Percentiles rank a stretch among this genome's conserved stretches.
Conservation (phyloP, 345 rosid genomes). For the Euphorbia pulcherrima region DNA sequence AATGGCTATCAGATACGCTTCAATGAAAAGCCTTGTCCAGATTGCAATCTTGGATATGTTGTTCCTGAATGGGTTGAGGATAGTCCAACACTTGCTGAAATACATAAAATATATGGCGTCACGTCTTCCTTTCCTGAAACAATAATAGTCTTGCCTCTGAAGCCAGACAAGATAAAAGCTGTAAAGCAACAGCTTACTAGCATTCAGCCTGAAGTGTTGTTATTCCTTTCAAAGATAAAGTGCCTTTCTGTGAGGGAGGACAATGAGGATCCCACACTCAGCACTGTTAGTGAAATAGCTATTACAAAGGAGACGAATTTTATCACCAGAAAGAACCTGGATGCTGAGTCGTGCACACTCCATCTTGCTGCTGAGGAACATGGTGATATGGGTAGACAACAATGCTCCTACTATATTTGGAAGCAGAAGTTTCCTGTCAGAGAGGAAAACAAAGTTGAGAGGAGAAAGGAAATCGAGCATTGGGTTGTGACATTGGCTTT, state of each 20-base stretch:
- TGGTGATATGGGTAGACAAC: slow-evolving; percentile 16
- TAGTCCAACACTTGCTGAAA: slow-evolving; percentile 40
- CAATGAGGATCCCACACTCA: slow-evolving; percentile 36
- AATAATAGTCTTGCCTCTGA: slow-evolving; percentile 54
- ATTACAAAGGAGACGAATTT: slow-evolving; percentile 51
- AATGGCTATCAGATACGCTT: slow-evolving; percentile 52
- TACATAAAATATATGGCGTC: slow-evolving; percentile 48
- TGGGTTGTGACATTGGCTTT: slow-evolving; percentile 72
- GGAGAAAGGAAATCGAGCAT: slow-evolving; percentile 64
- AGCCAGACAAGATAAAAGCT: slow-evolving; percentile 52
- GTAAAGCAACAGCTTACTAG: slow-evolving; percentile 66
- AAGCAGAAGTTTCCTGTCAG: slow-evolving; percentile 64
- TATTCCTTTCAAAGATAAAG: slow-evolving; percentile 63
- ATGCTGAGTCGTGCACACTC: slow-evolving; percentile 64
- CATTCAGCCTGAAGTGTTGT: slow-evolving; percentile 61
- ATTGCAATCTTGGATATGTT: slow-evolving; percentile 60
- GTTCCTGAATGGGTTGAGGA: slow-evolving; percentile 82
- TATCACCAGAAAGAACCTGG: slow-evolving; percentile 56
- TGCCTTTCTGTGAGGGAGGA: slow-evolving; percentile 59
- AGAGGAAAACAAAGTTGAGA: slow-evolving; percentile 48
- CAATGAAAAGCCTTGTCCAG: slow-evolving; percentile 55
- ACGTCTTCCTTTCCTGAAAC: slow-evolving; percentile 51
- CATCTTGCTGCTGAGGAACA: slow-evolving; percentile 46
- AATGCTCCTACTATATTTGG: slow-evolving; percentile 65
- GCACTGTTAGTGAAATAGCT: slow-evolving; percentile 45